Evolutionary conservation across 352 stramenopile species (phyloP).

Genomic region (Pythium sp.): DNA sequence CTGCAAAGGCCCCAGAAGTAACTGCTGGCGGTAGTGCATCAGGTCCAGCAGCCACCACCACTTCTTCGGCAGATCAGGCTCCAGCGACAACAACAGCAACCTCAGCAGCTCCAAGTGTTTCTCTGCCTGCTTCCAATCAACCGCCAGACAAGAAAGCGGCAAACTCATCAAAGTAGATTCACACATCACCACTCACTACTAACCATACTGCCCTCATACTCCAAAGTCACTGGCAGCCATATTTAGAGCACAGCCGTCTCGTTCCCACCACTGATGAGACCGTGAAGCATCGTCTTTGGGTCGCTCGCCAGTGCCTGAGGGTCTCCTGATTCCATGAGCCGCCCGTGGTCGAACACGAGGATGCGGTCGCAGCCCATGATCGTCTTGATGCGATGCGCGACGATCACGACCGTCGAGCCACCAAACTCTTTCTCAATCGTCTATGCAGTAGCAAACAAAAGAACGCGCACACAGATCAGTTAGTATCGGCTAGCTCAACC

Average conservation of each 20-base stretch:
- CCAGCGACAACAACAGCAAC: not conserved
- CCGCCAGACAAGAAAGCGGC: not conserved
- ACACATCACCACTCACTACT: not conserved
- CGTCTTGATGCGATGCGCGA: conserved; percentile 96
- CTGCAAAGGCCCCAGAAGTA: conserved; percentile 4
- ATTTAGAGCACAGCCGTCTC: not conserved
- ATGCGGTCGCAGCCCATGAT: conserved; percentile 94
- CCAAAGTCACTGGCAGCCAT: not conserved
- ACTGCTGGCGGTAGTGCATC: not conserved
- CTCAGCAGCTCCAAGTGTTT: no score
- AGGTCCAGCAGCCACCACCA: not conserved
- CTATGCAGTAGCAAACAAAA: conserved; percentile 24
- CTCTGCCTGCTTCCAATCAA: no score
- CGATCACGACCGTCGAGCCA: conserved; percentile 94
- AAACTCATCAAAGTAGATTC: conserved; percentile 1
- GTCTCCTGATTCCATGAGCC: conserved; percentile 47
- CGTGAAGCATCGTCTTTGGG: conserved; percentile 40
- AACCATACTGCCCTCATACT: not conserved
- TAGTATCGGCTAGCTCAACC: not conserved
- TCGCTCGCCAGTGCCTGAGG: conserved; percentile 35
- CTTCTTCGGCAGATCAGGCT: not conserved
- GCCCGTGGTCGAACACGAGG: conserved; percentile 58
- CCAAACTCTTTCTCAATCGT: conserved; percentile 92
- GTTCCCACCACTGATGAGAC: conserved; percentile 24
- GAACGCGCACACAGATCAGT: not conserved